These are phyloP conservation scores for Scenedesmus sp. DNA, from an alignment of 163 green algal species.

Conservation along the genomic window DNA sequence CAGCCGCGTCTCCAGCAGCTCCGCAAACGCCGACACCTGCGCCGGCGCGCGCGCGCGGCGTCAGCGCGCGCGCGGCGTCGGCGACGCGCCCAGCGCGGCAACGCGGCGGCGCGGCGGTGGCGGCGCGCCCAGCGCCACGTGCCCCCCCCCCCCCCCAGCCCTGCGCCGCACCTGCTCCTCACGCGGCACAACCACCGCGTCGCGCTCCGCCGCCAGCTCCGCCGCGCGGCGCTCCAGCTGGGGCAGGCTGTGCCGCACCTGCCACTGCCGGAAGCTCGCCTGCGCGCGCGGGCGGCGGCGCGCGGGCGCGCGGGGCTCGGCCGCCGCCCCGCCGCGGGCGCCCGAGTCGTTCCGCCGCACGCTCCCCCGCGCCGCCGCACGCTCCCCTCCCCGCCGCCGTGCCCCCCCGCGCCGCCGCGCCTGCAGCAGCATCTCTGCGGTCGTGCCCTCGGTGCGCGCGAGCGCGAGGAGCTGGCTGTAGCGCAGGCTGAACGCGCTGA, in stretches of 20 bases:
- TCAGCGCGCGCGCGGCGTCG: no score
- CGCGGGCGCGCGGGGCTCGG: no score
- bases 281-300: background rate
- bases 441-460: slow-evolving; percentile 54
- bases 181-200: slow-evolving; percentile 44
- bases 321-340: no score
- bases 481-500: slow-evolving; percentile 89
- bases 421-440: slow-evolving; percentile 68
- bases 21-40: slow-evolving; percentile 20
- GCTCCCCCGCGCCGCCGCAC: background rate
- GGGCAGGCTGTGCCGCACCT: slow-evolving; percentile 71
- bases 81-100: no score
- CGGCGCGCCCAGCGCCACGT: background rate
- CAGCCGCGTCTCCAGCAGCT: slow-evolving; percentile 59
- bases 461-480: slow-evolving; percentile 95
- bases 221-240: slow-evolving; percentile 54
- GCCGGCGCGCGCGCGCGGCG: no score
- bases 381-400: background rate
- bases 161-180: slow-evolving; percentile 30
- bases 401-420: background rate
- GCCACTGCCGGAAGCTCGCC: slow-evolving; percentile 60
- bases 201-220: slow-evolving; percentile 47
- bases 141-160: background rate
- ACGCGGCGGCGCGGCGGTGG: no score
- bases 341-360: no score